Percentiles rank a stretch among this genome's conserved stretches.
Evolutionary conservation across 208 protist genomes (phyloP).

Genomic region (Porcisia deanei): DNA sequence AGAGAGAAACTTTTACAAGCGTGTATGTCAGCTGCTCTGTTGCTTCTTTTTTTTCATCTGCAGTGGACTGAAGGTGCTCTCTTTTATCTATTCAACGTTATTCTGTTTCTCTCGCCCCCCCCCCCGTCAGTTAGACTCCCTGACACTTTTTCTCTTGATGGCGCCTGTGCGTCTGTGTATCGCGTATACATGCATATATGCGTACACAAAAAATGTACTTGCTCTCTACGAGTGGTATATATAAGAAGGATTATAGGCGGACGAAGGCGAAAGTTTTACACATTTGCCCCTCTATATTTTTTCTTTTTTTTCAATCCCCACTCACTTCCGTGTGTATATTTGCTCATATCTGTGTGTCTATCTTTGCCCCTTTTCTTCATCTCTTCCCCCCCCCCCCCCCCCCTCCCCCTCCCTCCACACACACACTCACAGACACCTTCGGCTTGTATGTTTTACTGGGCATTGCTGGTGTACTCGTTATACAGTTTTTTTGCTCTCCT

Average conservation of each 20-base stretch:
- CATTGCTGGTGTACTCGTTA: neutral
- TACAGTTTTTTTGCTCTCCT: neutral
- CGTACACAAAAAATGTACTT: too few species aligned
- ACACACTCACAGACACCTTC: too few species aligned
- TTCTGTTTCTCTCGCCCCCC: neutral
- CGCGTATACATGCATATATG: neutral
- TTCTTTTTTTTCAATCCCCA: too few species aligned
- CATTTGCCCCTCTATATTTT: too few species aligned
- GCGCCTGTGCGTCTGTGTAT: neutral
- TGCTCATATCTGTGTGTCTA: neutral
- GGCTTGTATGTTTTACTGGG: neutral
- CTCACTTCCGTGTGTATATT: too few species aligned
- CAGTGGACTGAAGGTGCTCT: too few species aligned
- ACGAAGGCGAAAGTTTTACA: too few species aligned
- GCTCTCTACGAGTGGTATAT: too few species aligned
- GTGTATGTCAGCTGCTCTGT: neutral
- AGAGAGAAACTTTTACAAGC: too few species aligned
- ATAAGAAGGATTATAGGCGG: too few species aligned
- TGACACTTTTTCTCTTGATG: neutral
- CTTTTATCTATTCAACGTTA: neutral
- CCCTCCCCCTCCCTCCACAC: neutral
- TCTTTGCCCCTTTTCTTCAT: neutral
- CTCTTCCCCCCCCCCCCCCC: neutral
- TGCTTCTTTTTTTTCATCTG: neutral
- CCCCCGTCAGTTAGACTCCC: neutral